A percentile compares a stretch with the other conserved stretches of the same genome.
phyloP scores from a whole-genome alignment of 768 basidiomycete species.

The Obba rivulosa region DNA sequence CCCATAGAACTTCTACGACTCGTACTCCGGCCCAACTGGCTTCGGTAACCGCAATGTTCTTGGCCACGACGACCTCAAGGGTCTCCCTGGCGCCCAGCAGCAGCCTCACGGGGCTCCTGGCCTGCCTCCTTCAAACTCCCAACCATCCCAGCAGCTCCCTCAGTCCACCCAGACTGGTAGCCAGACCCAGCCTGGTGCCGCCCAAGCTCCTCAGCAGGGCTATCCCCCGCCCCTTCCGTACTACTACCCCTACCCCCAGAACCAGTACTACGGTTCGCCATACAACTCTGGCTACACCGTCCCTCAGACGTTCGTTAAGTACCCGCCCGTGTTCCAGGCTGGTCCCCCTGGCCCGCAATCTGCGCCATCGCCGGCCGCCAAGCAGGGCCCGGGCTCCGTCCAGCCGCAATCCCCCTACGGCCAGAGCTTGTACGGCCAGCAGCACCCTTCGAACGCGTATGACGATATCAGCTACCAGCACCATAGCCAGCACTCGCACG shows the following conservation, averaged over 20 bases:
- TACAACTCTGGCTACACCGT: conserved; percentile 53
- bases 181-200: conserved; percentile 53
- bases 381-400: conserved; percentile 55
- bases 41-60: conserved; percentile 64
- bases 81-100: conserved; percentile 54
- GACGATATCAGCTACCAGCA: conserved; percentile 52
- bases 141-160: conserved; percentile 51
- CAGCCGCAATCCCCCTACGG: conserved; percentile 57
- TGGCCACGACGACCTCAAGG: conserved; percentile 70
- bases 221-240: conserved; percentile 57
- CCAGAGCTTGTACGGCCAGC: conserved; percentile 63
- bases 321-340: conserved; percentile 70
- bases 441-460: conserved; percentile 44
- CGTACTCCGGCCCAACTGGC: conserved; percentile 57
- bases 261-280: conserved; percentile 70
- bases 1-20: conserved; percentile 69
- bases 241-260: conserved; percentile 68
- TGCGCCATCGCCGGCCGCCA: conserved; percentile 59
- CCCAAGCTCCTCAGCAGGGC: conserved; percentile 61
- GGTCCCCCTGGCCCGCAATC: conserved; percentile 65
- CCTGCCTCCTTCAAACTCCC: conserved; percentile 45
- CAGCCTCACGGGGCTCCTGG: conserved; percentile 36
- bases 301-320: conserved; percentile 72
- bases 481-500: conserved; percentile 52
- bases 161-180: conserved; percentile 41